A percentile compares a stretch with the other conserved stretches of the same genome.
Evolutionary conservation across 345 rosid species (phyloP).

Genomic region (Hibiscus tridactylites): DNA sequence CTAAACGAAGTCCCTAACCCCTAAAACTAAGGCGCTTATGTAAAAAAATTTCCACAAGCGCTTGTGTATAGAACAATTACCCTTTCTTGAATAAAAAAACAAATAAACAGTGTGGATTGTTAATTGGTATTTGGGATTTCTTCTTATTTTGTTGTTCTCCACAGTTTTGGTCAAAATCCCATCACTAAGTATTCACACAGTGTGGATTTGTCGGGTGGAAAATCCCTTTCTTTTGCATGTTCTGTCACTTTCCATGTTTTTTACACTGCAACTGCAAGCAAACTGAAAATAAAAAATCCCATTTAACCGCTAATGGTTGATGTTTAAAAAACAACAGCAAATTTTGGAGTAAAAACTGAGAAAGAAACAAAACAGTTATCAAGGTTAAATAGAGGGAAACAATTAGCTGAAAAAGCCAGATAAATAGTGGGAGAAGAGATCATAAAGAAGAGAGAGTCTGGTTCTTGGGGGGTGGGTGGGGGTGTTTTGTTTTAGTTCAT

Average conservation of each 20-base stretch:
- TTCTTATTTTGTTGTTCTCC: neutral
- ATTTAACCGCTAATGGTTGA: constrained; percentile 5
- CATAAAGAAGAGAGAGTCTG: constrained; percentile 20
- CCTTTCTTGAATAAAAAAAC: neutral
- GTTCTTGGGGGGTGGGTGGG: constrained; percentile 9
- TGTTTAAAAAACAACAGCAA: constrained; percentile 6
- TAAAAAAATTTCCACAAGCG: no score
- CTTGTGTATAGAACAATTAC: no score
- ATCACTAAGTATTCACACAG: constrained; percentile 32
- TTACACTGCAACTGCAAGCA: constrained; percentile 30
- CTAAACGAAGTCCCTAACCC: no score
- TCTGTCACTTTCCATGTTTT: constrained; percentile 54
- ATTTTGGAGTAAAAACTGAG: constrained; percentile 19
- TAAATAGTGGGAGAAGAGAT: constrained; percentile 26
- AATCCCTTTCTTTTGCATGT: constrained; percentile 10
- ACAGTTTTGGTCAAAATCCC: constrained; percentile 32
- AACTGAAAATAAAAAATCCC: constrained; percentile 7
- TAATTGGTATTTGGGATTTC: neutral
- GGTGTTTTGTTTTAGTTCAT: constrained; percentile 23
- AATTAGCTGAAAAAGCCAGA: constrained; percentile 25
- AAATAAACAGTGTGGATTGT: neutral
- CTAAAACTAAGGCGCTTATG: no score
- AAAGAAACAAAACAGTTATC: neutral
- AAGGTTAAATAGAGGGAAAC: neutral
- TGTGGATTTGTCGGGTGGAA: constrained; percentile 48